Base-by-base conservation (phyloP, 306 rosid genomes). In the Lotus japonicus region DNA sequence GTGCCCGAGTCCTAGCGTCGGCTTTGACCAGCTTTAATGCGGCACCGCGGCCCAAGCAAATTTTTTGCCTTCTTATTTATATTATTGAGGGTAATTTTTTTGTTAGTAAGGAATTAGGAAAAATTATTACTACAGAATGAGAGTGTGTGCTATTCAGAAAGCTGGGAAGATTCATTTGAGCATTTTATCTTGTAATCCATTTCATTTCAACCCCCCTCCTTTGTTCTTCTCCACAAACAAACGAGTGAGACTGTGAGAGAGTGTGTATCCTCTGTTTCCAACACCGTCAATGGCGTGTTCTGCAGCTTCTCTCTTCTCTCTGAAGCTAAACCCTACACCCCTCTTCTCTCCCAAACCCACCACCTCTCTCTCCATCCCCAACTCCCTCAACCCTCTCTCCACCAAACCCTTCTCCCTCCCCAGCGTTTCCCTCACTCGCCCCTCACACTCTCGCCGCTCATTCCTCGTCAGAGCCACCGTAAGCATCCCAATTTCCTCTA, bases 231-330 rank as follows among this genome's bases (percentile, higher is more conserved):
- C 11, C 11, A 11, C 39, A 4, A 10, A 26, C 55, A 50, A 10
- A 16, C 33, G 33, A 33, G 36, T 33, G 36, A 33, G 55, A 13
- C 11, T 7, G 23, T 1, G 26, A 21, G 26, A 21, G 26, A 21
- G 1, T 21, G 26, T 21, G 26, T 21, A 3, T 21, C n/a, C n/a
- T n/a, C 2, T 21, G 26, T 21, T 1, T 21, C 26, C 26, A 21
- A 21, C 26, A n/a, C n/a, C n/a, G n/a, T n/a, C 38, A 61, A 87
- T 83, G 96, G 92, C 96, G 9, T 89, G 80, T 73, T 84, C 89
- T 0, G 78, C 96, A 46, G 71, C 92, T 9, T 71, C 91, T 36
- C 83, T 88, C 72, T 38, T 88, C 67, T 80, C 91, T 71, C 33
- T 83, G 26, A 21, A 21, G 26, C 3, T 3, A 21, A 80, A 79